Conservation (phyloP, 2,329 filamentous ascomycete genomes). For the Arthrobotrys sinensis region DNA sequence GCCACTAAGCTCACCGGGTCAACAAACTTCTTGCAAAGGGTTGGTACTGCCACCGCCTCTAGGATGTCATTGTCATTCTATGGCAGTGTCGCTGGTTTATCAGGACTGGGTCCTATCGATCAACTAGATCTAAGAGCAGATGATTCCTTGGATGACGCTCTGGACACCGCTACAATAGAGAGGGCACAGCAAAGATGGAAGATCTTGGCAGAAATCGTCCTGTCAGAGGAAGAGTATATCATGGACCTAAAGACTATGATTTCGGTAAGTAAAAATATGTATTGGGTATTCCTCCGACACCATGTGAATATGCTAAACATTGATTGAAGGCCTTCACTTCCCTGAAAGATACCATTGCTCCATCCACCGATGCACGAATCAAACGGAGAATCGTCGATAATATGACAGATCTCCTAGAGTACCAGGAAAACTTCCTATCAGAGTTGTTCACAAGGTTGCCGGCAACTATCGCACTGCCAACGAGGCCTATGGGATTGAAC, state of each 20-base stretch:
- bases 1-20: constrained; percentile 56
- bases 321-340: constrained; percentile 43
- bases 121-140: constrained; percentile 26
- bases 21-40: constrained; percentile 52
- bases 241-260: constrained; percentile 60
- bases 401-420: constrained; percentile 58
- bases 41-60: constrained; percentile 53
- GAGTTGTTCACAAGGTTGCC: constrained; percentile 57
- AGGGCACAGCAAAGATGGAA: constrained; percentile 58
- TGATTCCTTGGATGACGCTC: constrained; percentile 37
- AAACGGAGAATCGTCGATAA: constrained; percentile 59
- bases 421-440: constrained; percentile 54
- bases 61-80: constrained; percentile 56
- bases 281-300: not conserved
- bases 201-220: constrained; percentile 55
- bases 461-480: constrained; percentile 54
- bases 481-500: constrained; percentile 2
- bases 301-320: constrained; percentile 17
- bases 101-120: constrained; percentile 37
- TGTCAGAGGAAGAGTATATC: constrained; percentile 57
- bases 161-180: constrained; percentile 55
- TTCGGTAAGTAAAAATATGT: constrained; percentile 32
- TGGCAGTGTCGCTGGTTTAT: constrained; percentile 49
- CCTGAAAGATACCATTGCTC: constrained; percentile 28
- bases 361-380: constrained; percentile 20